These are phyloP conservation scores for Suillus occidentalis DNA, from an alignment of 768 basidiomycete species.

Conservation along the genomic window DNA sequence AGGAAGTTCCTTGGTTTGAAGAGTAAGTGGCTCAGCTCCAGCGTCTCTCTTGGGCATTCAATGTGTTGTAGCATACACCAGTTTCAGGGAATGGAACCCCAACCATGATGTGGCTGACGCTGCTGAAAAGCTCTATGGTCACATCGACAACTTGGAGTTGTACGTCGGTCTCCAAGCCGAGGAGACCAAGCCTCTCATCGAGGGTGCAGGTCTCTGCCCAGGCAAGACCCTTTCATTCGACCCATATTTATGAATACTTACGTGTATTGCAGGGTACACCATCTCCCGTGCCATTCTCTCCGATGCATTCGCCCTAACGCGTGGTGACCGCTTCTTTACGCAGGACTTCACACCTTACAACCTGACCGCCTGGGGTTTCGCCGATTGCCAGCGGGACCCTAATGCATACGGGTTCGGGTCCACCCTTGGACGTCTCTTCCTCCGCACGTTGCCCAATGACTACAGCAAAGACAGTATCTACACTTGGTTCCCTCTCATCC, in stretches of 20 bases:
- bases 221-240: conserved; percentile 38
- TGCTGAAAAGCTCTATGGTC: conserved; percentile 76
- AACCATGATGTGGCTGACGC: conserved; percentile 64
- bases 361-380: conserved; percentile 81
- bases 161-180: conserved; percentile 83
- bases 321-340: conserved; percentile 82
- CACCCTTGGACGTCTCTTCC: conserved; percentile 68
- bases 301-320: conserved; percentile 84
- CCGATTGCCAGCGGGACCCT: conserved; percentile 76
- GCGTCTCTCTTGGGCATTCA: neutral
- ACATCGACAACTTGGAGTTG: conserved; percentile 76
- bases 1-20: conserved; percentile 80
- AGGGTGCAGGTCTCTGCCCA: conserved; percentile 84
- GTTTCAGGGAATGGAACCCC: conserved; percentile 82
- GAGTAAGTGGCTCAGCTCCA: conserved; percentile 39
- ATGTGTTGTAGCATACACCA: conserved; percentile 51
- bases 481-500: conserved; percentile 89
- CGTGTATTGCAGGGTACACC: conserved; percentile 59
- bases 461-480: conserved; percentile 71
- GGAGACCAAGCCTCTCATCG: conserved; percentile 68
- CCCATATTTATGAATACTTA: neutral
- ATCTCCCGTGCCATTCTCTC: conserved; percentile 83
- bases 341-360: conserved; percentile 81
- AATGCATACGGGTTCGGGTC: conserved; percentile 69
- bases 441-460: conserved; percentile 71